Base-by-base conservation (phyloP, 2,329 filamentous ascomycete genomes). In the Botrytis sinoallii region DNA sequence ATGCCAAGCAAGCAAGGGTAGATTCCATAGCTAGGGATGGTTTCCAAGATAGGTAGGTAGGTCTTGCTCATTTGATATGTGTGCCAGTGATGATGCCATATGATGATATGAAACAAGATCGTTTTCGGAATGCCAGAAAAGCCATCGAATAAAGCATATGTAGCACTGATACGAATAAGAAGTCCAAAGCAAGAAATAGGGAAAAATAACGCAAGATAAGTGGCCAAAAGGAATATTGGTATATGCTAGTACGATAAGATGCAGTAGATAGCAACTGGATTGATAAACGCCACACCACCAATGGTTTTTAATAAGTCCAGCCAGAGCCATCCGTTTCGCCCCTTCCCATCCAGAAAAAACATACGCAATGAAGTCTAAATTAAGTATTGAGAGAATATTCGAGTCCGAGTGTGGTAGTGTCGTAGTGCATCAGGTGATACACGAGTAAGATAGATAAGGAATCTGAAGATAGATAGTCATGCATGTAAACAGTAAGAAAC, bases 191-290 rank as follows among this genome's bases (percentile, higher is more conserved):
- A 48, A 60, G 57, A 71, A 64, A 40, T 46, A n/a, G 46, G 59
- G 25, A 40, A 60, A 29, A 71, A 64, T 38, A 52, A 52, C 35
- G 63, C 69, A 71, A 71, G 40, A 16, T 25, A 63, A 64, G 20
- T 64, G 32, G 44, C 57, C 69, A 64, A 63, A 52, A 20, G 35
- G 69, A 64, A 38, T 64, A 64, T 71, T 71, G 69, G 57, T 71
- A 71, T 71, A 71, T 71, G 69, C 57, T 71, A 71, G 69, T 71
- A 71, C 32, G 44, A 71, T 71, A 57, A 68, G 55, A 57, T 68
- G 65, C 48, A 57, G 48, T 55, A 68, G 35, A n/a, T 32, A 55
- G 65, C 65, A 57, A 57, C 35, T 57, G 46, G 48, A 57, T 40
- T 57, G 35, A 57, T 57, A 42, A 68, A 68, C 48, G 65, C 65